phyloP scores from a whole-genome alignment of 371 early-diverging fungal species.

The Mortierella sp. region DNA sequence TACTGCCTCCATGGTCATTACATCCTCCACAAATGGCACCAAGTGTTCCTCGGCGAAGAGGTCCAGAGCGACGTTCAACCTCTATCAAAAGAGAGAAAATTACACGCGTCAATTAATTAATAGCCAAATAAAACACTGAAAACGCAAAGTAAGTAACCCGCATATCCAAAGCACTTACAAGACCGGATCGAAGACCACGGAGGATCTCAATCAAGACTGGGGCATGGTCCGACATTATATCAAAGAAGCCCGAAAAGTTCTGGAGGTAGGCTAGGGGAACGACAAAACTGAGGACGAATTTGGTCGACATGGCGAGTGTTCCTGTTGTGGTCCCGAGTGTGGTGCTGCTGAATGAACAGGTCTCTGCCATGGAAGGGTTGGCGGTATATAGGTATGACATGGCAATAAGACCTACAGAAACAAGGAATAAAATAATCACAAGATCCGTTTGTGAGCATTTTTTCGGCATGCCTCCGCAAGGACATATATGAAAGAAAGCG shows the following conservation, averaged over 20 bases:
- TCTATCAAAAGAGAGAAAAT: slow-evolving; percentile 38
- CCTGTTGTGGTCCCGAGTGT: slow-evolving; percentile 49
- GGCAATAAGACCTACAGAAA: slow-evolving; percentile 47
- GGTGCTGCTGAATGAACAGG: slow-evolving; percentile 37
- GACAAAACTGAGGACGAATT: slow-evolving; percentile 66
- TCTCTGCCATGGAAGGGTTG: slow-evolving; percentile 46
- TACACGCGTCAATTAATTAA: background rate
- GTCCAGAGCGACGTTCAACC: slow-evolving; percentile 61
- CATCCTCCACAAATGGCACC: slow-evolving; percentile 68
- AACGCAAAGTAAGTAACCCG: background rate
- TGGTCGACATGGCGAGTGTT: slow-evolving; percentile 54
- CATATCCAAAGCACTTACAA: slow-evolving; percentile 22
- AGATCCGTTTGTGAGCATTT: background rate
- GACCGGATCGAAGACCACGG: slow-evolving; percentile 41
- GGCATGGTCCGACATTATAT: slow-evolving; percentile 65
- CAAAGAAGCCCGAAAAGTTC: slow-evolving; percentile 69
- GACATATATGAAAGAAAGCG: background rate
- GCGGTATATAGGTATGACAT: slow-evolving; percentile 53
- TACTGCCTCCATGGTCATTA: slow-evolving; percentile 73
- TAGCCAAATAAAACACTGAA: background rate
- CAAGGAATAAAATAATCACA: background rate
- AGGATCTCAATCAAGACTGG: slow-evolving; percentile 65
- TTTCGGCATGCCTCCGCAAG: background rate
- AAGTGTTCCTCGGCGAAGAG: slow-evolving; percentile 63
- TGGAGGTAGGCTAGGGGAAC: slow-evolving; percentile 67